Evolutionary conservation across 2,329 filamentous ascomycete species (phyloP).

Genomic region (Talaromyces sp.): DNA sequence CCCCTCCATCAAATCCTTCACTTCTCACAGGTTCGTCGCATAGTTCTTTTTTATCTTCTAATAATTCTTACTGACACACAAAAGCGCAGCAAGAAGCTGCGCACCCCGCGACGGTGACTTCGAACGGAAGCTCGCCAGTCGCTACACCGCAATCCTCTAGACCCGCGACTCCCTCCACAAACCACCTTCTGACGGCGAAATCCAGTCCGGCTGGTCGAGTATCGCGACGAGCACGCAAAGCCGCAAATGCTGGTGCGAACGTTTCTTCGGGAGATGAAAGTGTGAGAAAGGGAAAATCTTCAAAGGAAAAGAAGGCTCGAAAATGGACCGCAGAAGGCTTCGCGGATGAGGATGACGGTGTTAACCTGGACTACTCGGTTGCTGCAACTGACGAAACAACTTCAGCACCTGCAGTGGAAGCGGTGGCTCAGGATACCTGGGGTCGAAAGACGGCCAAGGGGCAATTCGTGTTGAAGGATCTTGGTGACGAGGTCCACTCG

Average conservation of each 20-base stretch:
- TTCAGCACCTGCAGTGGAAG: slow-evolving; percentile 59
- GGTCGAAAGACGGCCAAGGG: slow-evolving; percentile 79
- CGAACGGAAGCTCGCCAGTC: slow-evolving; percentile 64
- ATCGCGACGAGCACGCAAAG: slow-evolving; percentile 75
- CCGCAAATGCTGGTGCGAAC: slow-evolving; percentile 44
- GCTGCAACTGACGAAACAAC: slow-evolving; percentile 52
- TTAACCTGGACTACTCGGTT: slow-evolving; percentile 85
- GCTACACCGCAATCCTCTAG: slow-evolving; percentile 71
- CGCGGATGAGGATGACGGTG: slow-evolving; percentile 75
- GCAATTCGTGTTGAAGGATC: slow-evolving; percentile 87
- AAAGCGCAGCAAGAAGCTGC: slow-evolving; percentile 40
- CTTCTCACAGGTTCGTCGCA: slow-evolving; percentile 44
- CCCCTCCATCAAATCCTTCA: slow-evolving; percentile 49
- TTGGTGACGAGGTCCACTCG: slow-evolving; percentile 87
- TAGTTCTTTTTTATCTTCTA: not conserved
- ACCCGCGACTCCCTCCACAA: slow-evolving; percentile 64
- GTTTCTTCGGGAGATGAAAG: slow-evolving; percentile 79
- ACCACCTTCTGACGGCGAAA: slow-evolving; percentile 68
- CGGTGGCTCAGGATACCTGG: slow-evolving; percentile 74
- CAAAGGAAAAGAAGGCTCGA: slow-evolving; percentile 71
- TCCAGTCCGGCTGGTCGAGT: slow-evolving; percentile 68
- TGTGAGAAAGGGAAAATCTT: slow-evolving; percentile 53
- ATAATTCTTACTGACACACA: slow-evolving; percentile 20
- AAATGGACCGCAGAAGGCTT: slow-evolving; percentile 89
- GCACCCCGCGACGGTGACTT: slow-evolving; percentile 43